Percentiles rank a stretch among this genome's conserved stretches.
Conservation (phyloP, 1,139 yeast genomes). For the Pichia inconspicua region DNA sequence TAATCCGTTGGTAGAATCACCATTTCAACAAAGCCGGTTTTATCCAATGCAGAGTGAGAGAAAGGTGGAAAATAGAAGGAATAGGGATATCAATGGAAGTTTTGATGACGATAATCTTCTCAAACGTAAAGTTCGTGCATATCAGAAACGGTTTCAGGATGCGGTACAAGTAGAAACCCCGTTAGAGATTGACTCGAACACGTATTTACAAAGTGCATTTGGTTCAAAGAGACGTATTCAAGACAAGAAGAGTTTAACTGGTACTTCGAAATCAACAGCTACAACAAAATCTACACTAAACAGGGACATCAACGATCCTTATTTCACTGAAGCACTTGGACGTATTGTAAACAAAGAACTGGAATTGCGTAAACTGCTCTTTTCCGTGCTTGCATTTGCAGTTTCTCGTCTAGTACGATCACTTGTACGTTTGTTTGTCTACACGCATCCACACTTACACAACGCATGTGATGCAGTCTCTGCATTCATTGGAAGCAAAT, state of each 20-base stretch:
- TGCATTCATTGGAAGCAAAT: neutral
- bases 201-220: conserved; percentile 21
- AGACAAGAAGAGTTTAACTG: neutral
- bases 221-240: conserved; percentile 7
- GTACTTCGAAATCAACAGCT: neutral
- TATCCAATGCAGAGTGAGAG: neutral
- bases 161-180: neutral
- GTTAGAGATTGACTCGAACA: conserved; percentile 5
- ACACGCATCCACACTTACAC: conserved; percentile 1
- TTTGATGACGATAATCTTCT: conserved; percentile 9
- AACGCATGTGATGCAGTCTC: neutral
- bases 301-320: conserved; percentile 21
- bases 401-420: conserved; percentile 21
- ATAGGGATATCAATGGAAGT: too few relatives aligned
- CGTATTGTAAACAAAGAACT: conserved; percentile 24
- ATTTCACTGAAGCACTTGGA: conserved; percentile 24
- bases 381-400: conserved; percentile 15
- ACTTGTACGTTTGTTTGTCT: conserved; percentile 16
- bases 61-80: neutral
- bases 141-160: conserved; percentile 9
- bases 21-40: conserved; percentile 16
- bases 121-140: conserved; percentile 18
- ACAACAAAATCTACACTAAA: neutral
- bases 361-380: conserved; percentile 22
- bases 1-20: conserved; percentile 26